Evolutionary conservation across 345 rosid species (phyloP).

Genomic region (Geranium rotundifolium): DNA sequence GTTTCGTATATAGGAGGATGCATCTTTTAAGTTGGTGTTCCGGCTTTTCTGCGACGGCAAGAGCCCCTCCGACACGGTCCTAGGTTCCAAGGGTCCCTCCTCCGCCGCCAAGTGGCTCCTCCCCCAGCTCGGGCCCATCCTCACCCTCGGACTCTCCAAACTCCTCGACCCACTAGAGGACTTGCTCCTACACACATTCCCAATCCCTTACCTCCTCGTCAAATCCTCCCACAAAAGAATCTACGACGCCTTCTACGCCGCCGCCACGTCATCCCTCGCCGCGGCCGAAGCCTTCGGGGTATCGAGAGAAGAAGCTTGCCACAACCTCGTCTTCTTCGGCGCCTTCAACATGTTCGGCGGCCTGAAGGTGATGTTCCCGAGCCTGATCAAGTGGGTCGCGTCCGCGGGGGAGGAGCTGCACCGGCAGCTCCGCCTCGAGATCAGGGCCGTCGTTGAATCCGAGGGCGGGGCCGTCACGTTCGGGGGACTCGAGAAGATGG

Average conservation of each 20-base stretch:
- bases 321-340: slow-evolving; percentile 14
- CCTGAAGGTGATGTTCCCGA: slow-evolving; percentile 11
- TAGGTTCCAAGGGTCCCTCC: slow-evolving; percentile 16
- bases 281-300: slow-evolving; percentile 17
- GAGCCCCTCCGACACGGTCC: slow-evolving; percentile 13
- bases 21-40: slow-evolving; percentile 17
- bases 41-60: slow-evolving; percentile 11
- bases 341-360: slow-evolving; percentile 21
- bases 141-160: slow-evolving; percentile 14
- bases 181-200: slow-evolving; percentile 16
- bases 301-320: slow-evolving; percentile 17
- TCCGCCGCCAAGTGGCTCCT: slow-evolving; percentile 9
- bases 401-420: slow-evolving; percentile 13
- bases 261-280: slow-evolving; percentile 3
- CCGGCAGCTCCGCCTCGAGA: slow-evolving; percentile 6
- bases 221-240: slow-evolving; percentile 8
- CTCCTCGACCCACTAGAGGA: slow-evolving; percentile 13
- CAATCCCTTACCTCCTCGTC: slow-evolving; percentile 6
- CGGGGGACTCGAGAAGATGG: slow-evolving; percentile 14
- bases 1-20: no score
- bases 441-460: slow-evolving; percentile 8
- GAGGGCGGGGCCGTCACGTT: slow-evolving; percentile 13
- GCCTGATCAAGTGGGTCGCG: slow-evolving; percentile 13
- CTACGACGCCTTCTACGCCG: slow-evolving; percentile 7
- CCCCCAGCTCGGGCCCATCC: slow-evolving; percentile 21